Base-by-base conservation (phyloP, 2,329 filamentous ascomycete genomes). In the Penicillium sp. region DNA sequence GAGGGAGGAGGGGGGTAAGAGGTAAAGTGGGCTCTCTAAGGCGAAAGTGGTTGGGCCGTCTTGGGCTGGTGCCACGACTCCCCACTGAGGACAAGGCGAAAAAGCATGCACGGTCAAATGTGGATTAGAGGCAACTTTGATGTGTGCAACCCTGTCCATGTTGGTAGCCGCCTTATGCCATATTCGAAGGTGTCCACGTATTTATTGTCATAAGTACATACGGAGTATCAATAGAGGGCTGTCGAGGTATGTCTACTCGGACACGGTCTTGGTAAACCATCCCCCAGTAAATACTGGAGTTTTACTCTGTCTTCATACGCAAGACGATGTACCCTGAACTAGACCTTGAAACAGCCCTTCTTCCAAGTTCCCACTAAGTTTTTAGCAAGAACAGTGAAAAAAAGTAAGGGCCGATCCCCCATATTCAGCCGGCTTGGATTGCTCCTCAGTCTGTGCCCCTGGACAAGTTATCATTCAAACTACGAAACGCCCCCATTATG, bases 1-100 rank as follows among this genome's bases (percentile, higher is more conserved):
- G 46, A 45, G 58, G 56, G 54, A 58, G 57, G 59, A 51, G 61
- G 64, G 64, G 58, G 59, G 63, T 56, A 64, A 49, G 55, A 62
- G 64, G 62, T 63, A 64, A 64, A 65, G 65, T 64, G 64, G 57
- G 44, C 50, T n/a, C n/a, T 50, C 34, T 35, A 43, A 53, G 54
- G 47, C 30, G 30, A 56, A 58, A 61, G 62, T 55, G 63, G 64
- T 69, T 69, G 67, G 67, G 67, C 67, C 60, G 64, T 63, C 50
- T 69, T 68, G 64, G 65, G 67, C 65, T 68, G 70, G 70, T 70
- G 70, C 70, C 69, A 72, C 70, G 69, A 71, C 65, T 61, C 64
- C 66, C 67, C 63, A 64, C 64, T 46, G 39, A 47, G 53, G 57
- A 60, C 53, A 56, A 55, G 56, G 58, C 55, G 22, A 25, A 50